Evolutionary conservation across 306 rosid species (phyloP).

Genomic region (Alnus rubra): DNA sequence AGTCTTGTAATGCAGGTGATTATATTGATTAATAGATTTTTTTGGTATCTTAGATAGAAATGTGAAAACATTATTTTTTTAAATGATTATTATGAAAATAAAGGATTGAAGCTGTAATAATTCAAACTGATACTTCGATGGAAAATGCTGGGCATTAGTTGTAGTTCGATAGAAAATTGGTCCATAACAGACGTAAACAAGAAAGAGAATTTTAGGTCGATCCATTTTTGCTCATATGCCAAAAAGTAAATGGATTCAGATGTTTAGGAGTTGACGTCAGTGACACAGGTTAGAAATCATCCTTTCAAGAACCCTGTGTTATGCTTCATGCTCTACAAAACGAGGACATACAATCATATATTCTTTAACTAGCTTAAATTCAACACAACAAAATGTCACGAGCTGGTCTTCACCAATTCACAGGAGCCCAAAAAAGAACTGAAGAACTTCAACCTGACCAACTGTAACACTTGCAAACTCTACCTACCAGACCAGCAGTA

Average conservation of each 20-base stretch:
- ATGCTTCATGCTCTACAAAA: too few species aligned
- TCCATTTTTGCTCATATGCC: too few species aligned
- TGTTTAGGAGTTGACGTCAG: too few species aligned
- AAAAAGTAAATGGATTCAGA: too few species aligned
- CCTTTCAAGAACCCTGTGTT: neutral
- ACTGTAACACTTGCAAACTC: neutral
- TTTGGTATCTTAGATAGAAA: neutral
- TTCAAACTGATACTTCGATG: neutral
- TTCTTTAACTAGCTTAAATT: neutral
- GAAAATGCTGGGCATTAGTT: neutral
- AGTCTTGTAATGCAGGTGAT: neutral
- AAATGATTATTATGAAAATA: neutral
- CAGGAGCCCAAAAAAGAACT: neutral
- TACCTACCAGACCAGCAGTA: constrained; percentile 10
- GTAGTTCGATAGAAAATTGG: neutral
- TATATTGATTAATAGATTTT: neutral
- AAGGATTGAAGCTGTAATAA: neutral
- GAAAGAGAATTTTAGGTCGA: too few species aligned
- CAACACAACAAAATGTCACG: neutral
- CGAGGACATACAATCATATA: neutral
- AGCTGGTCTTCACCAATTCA: neutral
- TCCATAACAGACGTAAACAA: too few species aligned
- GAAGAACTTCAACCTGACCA: neutral
- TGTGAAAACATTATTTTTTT: neutral
- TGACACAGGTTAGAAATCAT: too few species aligned